A percentile compares a stretch with the other conserved stretches of the same genome.
Evolutionary conservation across 1,139 yeast species (phyloP).

Genomic region (Ogataea hybrid): DNA sequence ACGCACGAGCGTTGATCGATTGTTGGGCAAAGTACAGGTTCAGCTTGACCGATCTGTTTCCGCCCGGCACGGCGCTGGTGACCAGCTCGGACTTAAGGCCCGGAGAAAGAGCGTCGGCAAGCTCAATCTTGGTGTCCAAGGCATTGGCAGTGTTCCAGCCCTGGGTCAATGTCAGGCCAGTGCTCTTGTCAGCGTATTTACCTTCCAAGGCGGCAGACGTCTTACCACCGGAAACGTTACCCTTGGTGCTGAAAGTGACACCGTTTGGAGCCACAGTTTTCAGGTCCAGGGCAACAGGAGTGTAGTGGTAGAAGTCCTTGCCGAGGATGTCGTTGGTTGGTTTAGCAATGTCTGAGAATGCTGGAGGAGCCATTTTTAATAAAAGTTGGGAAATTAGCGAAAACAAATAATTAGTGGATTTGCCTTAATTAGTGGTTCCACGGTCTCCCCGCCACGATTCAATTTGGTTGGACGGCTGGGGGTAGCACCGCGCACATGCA

Average conservation of each 20-base stretch:
- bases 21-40: slow-evolving; percentile 93
- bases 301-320: slow-evolving; percentile 90
- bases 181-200: slow-evolving; percentile 88
- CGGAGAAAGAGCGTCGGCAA: slow-evolving; percentile 88
- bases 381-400: neutral
- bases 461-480: slow-evolving; percentile 6
- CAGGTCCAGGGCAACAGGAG: slow-evolving; percentile 85
- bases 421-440: slow-evolving; percentile 3
- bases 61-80: slow-evolving; percentile 87
- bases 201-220: slow-evolving; percentile 90
- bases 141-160: slow-evolving; percentile 97
- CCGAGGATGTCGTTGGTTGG: slow-evolving; percentile 84
- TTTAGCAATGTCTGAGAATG: slow-evolving; percentile 88
- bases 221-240: slow-evolving; percentile 82
- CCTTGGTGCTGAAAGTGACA: slow-evolving; percentile 91
- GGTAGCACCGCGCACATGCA: slow-evolving; percentile 1
- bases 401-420: slow-evolving; percentile 3
- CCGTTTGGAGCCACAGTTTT: slow-evolving; percentile 96
- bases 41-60: slow-evolving; percentile 85
- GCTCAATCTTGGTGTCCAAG: slow-evolving; percentile 89
- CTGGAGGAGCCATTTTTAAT: slow-evolving; percentile 58
- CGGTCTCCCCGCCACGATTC: slow-evolving; percentile 4
- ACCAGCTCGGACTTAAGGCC: slow-evolving; percentile 93
- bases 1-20: slow-evolving; percentile 90
- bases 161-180: slow-evolving; percentile 92